A percentile compares a stretch with the other conserved stretches of the same genome.
Conservation (phyloP, 1,284 basidiomycete species). For the Entoloma clypeatum region DNA sequence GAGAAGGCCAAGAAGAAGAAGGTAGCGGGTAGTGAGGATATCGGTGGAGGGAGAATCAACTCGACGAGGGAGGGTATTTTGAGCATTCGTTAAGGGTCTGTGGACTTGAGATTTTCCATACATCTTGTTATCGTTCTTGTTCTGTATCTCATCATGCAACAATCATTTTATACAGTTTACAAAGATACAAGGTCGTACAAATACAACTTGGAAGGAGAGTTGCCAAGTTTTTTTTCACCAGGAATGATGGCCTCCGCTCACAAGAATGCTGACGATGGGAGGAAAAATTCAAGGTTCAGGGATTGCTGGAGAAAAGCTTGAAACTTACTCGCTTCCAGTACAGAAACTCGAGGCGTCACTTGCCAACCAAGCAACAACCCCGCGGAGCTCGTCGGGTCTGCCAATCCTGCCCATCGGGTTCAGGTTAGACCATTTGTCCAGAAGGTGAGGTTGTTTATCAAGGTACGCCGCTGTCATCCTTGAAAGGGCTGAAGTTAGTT, state of each 20-base stretch:
- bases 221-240: slow-evolving; percentile 41
- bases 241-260: slow-evolving; percentile 67
- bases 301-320: background rate
- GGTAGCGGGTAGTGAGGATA: slow-evolving; percentile 27
- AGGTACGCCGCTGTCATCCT: slow-evolving; percentile 80
- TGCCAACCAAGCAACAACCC: slow-evolving; percentile 78
- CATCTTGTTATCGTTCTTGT: background rate
- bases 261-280: slow-evolving; percentile 50
- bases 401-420: slow-evolving; percentile 78
- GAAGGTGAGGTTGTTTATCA: slow-evolving; percentile 64
- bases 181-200: slow-evolving; percentile 4
- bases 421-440: slow-evolving; percentile 68
- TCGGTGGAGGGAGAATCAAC: slow-evolving; percentile 34
- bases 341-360: slow-evolving; percentile 75
- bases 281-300: slow-evolving; percentile 7
- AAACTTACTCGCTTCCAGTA: slow-evolving; percentile 75
- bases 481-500: slow-evolving; percentile 5
- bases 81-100: slow-evolving; percentile 28
- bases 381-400: slow-evolving; percentile 72
- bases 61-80: slow-evolving; percentile 39
- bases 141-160: background rate
- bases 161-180: too few species aligned
- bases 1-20: slow-evolving; percentile 51
- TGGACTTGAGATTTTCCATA: background rate
- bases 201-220: background rate